phyloP scores from a whole-genome alignment of 2,329 filamentous ascomycete genomes.

The Apiospora kogelbergensis region DNA sequence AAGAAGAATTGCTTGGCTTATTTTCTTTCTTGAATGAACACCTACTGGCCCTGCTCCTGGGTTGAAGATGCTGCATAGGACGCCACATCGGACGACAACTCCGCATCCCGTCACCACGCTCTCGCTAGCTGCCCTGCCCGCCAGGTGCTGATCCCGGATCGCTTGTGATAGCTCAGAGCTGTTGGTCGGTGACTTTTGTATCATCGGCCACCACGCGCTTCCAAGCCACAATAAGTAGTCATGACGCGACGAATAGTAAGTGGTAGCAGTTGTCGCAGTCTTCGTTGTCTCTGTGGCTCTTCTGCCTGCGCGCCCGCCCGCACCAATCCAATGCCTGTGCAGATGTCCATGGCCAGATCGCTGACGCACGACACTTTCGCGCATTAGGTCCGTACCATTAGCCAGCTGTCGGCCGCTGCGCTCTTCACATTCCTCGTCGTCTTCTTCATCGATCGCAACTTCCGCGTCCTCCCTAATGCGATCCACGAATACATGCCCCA shows the following conservation, averaged over 20 bases:
- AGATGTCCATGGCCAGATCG: not conserved
- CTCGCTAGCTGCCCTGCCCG: conserved; percentile 5
- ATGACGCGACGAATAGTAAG: conserved; percentile 36
- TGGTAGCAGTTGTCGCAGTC: not conserved
- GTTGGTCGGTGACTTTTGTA: not conserved
- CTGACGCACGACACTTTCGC: conserved; percentile 15
- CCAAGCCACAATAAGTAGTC: conserved; percentile 18
- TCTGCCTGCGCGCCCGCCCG: not conserved
- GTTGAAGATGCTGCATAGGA: conserved; percentile 15
- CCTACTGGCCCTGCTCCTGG: not conserved
- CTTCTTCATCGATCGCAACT: conserved; percentile 84
- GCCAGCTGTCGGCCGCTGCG: conserved; percentile 70
- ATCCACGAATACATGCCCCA: conserved; percentile 86
- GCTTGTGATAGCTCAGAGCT: not conserved
- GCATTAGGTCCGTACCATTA: conserved; percentile 62
- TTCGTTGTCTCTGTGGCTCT: not conserved
- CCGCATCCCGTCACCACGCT: conserved; percentile 9
- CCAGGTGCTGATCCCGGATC: not conserved
- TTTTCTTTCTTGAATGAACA: not conserved
- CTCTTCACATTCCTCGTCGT: conserved; percentile 68
- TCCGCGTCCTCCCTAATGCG: conserved; percentile 79
- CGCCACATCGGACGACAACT: conserved; percentile 13
- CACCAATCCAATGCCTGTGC: not conserved
- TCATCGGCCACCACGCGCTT: conserved; percentile 3
- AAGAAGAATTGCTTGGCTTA: not conserved